Evolutionary conservation across 2,329 filamentous ascomycete genomes (phyloP), one percentile per base, ranked within the genome.

Genomic region (Thielaviopsis punctulata): DNA sequence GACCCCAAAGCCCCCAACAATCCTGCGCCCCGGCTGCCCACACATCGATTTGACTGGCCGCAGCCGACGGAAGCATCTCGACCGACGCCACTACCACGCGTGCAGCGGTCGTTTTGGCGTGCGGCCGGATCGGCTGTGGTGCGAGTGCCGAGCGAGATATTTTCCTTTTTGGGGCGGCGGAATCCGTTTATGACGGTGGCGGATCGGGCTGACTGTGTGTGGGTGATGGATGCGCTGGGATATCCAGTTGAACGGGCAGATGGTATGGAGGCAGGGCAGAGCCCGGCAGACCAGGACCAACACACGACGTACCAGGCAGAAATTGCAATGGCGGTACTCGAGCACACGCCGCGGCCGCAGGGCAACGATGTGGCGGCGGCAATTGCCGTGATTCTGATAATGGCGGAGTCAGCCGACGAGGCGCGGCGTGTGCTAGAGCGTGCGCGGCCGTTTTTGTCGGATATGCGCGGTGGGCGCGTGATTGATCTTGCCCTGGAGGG

Each of bases 321-420:
- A n/a, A n/a, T n/a, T n/a, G n/a, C n/a, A n/a, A 79, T 84, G 2
- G 86, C 84, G 45, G 85, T 87, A 53, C 94, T 95, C 59, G 77
- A 83, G 57, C 79, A 80, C 60, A 71, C 85, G 59, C 77, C 80
- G 4, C 81, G 83, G 41, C 75, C 76, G 55, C 75, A 79, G 55
- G 66, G 88, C 1, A 75, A 82, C 43, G 76, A 82, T 36, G 72
- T 82, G 4, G 83, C 90, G 13, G 76, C 77, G n/a, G 71, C 75
- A 56, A 73, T 95, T 52, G 80, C 82, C 15, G 76, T 82, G 56
- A 75, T 79, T 58, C 66, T 92, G 33, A 82, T 83, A 0, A 64
- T 93, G 15, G 75, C 70, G 10, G 74, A 76, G 48, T 72, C 79
- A 59, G 75, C 78, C 39, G 71, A 74, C 46, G 71, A 78, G 56